Evolutionary conservation across 352 stramenopile genomes (phyloP), one percentile per base, ranked within the genome.

Genomic region (Globisporangium emineosum): DNA sequence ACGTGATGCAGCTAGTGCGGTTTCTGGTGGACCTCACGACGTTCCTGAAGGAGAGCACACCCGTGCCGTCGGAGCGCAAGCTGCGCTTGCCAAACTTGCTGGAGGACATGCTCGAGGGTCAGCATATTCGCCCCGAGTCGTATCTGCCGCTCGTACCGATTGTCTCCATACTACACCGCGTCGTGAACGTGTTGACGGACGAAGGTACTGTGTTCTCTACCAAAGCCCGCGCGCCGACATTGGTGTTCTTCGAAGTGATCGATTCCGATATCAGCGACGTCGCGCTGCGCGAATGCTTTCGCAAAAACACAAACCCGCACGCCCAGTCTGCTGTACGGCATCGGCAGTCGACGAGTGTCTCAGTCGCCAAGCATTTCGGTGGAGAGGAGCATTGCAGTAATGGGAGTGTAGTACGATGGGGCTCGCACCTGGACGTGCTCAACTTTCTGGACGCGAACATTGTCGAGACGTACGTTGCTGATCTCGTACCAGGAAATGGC

Each of bases 171-270:
- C 54, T 73, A 12, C 75, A 83, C 43, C 75, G 73, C 13, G 73
- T 87, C 6, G 74, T 86, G 21, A 83, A 87, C 52, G 74, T 87
- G 17, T 57, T 87, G 19, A 74, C 64, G 3, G 58, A 79, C 33
- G 82, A 92, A 75, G 81, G 80, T 21, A 88, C 81, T 5, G 82
- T 91, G 17, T 91, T 91, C 51, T 88, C 78, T 6, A 91, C 82
- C 4, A 90, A 90, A 50, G 81, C 68, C 29, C 78, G 82, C 27
- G 81, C 82, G 0, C 82, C 82, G 10, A 90, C 76, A 15, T 54
- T 90, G n/a, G 70, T 91, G 45, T 82, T 81, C 54, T 90, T 88
- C 67, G 82, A 91, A 57, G 66, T 87, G 21, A 73, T 83, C 25
- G 27, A 58, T 21, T 82, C 75, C 9, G 60, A 76, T 35, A 62